Conservation (phyloP, 2,329 filamentous ascomycete genomes). For the Aspergillus quadrilineatus region DNA sequence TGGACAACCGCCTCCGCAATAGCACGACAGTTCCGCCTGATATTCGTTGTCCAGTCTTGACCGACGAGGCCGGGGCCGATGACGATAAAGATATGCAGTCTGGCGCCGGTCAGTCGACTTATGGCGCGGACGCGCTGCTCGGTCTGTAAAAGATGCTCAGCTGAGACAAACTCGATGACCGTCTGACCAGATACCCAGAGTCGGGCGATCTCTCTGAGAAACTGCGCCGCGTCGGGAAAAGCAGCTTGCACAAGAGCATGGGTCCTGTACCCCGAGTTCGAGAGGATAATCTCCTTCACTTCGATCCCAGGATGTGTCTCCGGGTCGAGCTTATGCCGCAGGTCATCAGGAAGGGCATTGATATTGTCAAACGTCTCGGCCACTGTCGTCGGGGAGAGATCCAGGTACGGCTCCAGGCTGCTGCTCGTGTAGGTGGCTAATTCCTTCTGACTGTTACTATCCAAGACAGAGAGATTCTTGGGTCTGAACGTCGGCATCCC, state of each 20-base stretch:
- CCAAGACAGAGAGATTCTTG: not conserved
- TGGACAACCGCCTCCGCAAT: slow-evolving; percentile 39
- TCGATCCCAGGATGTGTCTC: slow-evolving; percentile 44
- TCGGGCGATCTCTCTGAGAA: slow-evolving; percentile 33
- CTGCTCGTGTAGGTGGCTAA: slow-evolving; percentile 18
- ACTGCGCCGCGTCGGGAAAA: slow-evolving; percentile 40
- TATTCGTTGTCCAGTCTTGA: slow-evolving; percentile 27
- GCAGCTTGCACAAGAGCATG: slow-evolving; percentile 33
- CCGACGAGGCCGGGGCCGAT: slow-evolving; percentile 24
- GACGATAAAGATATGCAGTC: slow-evolving; percentile 28
- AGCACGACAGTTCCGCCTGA: slow-evolving; percentile 33
- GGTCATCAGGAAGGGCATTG: slow-evolving; percentile 37
- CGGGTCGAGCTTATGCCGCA: slow-evolving; percentile 42
- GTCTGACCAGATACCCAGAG: slow-evolving; percentile 29
- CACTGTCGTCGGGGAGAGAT: slow-evolving; percentile 14
- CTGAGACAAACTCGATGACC: slow-evolving; percentile 16
- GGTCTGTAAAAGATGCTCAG: slow-evolving; percentile 14
- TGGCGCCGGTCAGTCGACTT: slow-evolving; percentile 17
- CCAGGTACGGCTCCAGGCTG: slow-evolving; percentile 24
- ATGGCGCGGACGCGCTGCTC: slow-evolving; percentile 16
- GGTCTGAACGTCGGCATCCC: slow-evolving; percentile 36
- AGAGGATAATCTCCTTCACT: slow-evolving; percentile 42
- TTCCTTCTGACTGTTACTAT: not conserved
- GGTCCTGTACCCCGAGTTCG: slow-evolving; percentile 31
- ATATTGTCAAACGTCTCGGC: slow-evolving; percentile 16